Evolutionary conservation across 2,329 filamentous ascomycete species (phyloP), one percentile per base, ranked within the genome.

Genomic region (Cladosporium sp.): DNA sequence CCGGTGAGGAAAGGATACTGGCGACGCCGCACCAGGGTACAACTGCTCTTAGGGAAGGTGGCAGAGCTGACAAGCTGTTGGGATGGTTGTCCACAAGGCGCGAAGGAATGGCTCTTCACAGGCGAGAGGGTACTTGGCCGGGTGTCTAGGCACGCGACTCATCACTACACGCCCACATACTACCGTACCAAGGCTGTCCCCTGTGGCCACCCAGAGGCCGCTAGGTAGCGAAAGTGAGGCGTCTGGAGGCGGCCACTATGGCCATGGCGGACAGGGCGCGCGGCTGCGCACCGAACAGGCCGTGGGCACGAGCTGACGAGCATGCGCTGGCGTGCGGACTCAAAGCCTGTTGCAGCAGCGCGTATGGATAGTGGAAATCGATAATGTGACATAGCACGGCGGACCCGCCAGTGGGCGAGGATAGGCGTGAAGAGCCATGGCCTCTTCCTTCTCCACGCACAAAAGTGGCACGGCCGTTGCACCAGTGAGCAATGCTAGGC

Each of bases 21-120:
- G 37, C 45, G 40, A 36, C 45, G 45, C 37, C 45, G 29, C 45
- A 32, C 45, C 45, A 37, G 45, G 45, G 45, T 18, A 48, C 24
- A 19, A 41, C 32, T 12, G 37, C 45, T 48, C 37, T 48, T 48
- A 48, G 45, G 45, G 37, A 48, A 40, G 45, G 37, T 41, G 45
- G 24, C 17, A 22, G 45, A 48, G 45, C 37, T 41, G 37, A 41
- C 37, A 13, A n/a, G 32, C 32, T 15, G 32, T 41, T 30, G 45
- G 17, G 45, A 32, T 15, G 18, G 32, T n/a, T 15, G 18, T 20
- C 15, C 41, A 20, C 37, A 32, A 48, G 45, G 45, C 45, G 45
- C 45, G 45, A 48, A 48, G 45, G 45, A 48, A 39, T 41, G 37
- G 36, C 37, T 41, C 45, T 48, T 41, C 45, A 48, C 24, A 48